phyloP scores from a whole-genome alignment of 2,329 filamentous ascomycete genomes.

The Ophiostoma piceae region DNA sequence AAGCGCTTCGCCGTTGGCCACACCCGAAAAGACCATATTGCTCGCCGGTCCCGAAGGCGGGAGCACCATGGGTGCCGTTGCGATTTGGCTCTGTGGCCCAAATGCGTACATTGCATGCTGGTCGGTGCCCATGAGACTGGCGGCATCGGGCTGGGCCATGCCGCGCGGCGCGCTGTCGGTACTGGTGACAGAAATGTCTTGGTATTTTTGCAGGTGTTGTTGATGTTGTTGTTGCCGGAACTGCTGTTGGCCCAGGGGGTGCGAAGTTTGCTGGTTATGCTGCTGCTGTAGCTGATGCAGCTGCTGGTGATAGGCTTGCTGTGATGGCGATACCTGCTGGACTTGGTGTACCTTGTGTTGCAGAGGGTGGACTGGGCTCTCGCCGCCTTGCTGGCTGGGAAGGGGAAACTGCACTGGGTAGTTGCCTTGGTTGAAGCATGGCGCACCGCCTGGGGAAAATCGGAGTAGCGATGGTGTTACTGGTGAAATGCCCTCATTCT shows the following conservation, averaged over 20 bases:
- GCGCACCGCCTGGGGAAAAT: background rate
- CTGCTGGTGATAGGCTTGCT: background rate
- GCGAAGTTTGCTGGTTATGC: conserved; percentile 14
- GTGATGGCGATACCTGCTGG: background rate
- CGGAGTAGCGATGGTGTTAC: background rate
- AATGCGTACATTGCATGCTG: conserved; percentile 14
- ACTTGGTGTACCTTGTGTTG: background rate
- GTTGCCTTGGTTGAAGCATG: background rate
- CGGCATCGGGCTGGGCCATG: conserved; percentile 1
- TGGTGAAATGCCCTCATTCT: conserved; percentile 16
- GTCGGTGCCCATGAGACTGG: conserved; percentile 17
- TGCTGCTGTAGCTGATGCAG: conserved; percentile 14
- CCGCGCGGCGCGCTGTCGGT: conserved; percentile 16
- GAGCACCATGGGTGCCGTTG: background rate
- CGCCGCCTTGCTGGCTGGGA: background rate
- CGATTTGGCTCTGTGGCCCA: background rate
- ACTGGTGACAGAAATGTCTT: background rate
- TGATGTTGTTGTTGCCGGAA: conserved; percentile 12
- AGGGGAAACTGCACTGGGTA: conserved; percentile 1
- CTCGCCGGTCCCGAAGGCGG: background rate
- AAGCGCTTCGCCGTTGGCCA: conserved; percentile 45
- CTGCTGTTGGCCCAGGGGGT: background rate
- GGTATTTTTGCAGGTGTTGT: conserved; percentile 4
- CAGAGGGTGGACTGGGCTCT: conserved; percentile 16
- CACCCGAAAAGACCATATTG: conserved; percentile 42